Base-by-base conservation (phyloP, 1,284 basidiomycete species). In the Pascua guehoae region DNA sequence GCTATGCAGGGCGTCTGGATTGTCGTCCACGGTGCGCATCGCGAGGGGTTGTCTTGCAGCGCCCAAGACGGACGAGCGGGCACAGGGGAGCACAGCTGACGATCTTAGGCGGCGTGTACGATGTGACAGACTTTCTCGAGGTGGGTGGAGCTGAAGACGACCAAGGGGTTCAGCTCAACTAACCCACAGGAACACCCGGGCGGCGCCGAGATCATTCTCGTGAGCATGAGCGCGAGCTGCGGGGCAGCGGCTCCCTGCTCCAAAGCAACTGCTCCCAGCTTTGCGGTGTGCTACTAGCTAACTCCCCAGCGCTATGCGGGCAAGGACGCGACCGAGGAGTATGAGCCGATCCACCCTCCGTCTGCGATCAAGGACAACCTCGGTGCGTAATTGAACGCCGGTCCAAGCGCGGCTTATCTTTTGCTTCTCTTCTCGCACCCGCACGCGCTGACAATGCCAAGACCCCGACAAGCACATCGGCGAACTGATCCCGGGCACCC, bases 281-380 rank as follows among this genome's bases (percentile, higher is more conserved):
- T n/a, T n/a, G n/a, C n/a, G n/a, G n/a, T n/a, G 24, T 32, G 24
- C 7, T 32, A 32, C 7, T 32, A 3, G 7, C 24, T 32, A 32
- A 32, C 24, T n/a, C n/a, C 24, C 24, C 24, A 32, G 24, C 86
- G 86, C 65, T 88, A 88, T 61, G 88, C 85, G 0, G 88, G 88
- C 17, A 86, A 84, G 66, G 88, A 89, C 61, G 88, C 86, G 2
- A 89, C 87, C 0, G 84, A 84, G 62, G 89, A 88, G 75, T 91
- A 90, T 61, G 88, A 89, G 53, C 86, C 88, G 9, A 91, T 93
- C 45, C 91, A 94, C 69, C 91, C 91, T 0, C 90, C 89, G 4
- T 86, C 92, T 66, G 87, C 89, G 2, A 90, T 94, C 64, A 87
- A 85, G 38, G 88, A 86, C 37, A 86, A 94, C 72, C 80, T 95